These are phyloP conservation scores for Amanita polypyramis DNA, from an alignment of 768 basidiomycete species.

Conservation along the genomic window DNA sequence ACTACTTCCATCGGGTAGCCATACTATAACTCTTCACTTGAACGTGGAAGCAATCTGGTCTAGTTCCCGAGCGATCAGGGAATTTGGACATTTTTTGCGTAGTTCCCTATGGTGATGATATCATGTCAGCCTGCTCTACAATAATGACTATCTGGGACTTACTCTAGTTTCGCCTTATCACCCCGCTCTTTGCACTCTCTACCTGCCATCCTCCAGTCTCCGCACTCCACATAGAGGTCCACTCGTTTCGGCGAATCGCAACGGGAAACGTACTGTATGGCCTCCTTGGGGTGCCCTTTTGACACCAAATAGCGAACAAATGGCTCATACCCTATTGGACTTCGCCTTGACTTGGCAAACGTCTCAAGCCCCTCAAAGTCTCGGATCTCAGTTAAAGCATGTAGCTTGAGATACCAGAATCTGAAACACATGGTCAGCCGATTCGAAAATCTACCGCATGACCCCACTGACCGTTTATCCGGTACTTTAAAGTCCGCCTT, in stretches of 20 bases:
- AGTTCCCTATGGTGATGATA: constrained; percentile 41
- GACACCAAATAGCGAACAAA: constrained; percentile 75
- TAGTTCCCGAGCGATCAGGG: constrained; percentile 69
- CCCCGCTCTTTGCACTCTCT: constrained; percentile 84
- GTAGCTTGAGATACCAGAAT: constrained; percentile 90
- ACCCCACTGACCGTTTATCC: constrained; percentile 69
- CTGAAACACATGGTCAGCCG: constrained; percentile 26
- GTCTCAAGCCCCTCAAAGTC: constrained; percentile 84
- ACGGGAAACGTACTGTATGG: constrained; percentile 62
- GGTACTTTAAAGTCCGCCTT: constrained; percentile 88
- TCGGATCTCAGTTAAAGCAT: constrained; percentile 64
- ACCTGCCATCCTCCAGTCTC: constrained; percentile 84
- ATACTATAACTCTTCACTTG: constrained; percentile 42
- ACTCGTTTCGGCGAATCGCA: constrained; percentile 79
- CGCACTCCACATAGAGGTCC: constrained; percentile 83
- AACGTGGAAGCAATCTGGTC: constrained; percentile 54
- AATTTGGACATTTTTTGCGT: constrained; percentile 67
- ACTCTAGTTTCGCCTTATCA: constrained; percentile 82
- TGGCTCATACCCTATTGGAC: constrained; percentile 92
- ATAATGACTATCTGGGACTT: constrained; percentile 17
- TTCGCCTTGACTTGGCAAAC: constrained; percentile 80
- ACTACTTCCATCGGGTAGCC: too few species aligned
- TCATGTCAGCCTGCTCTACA: constrained; percentile 4
- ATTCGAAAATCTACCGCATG: background rate
- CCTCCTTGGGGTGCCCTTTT: constrained; percentile 68